A percentile compares a stretch with the other conserved stretches of the same genome.
These are phyloP conservation scores for Sporothrix variecibatus DNA, from an alignment of 2,329 filamentous ascomycete genomes.

Conservation along the genomic window DNA sequence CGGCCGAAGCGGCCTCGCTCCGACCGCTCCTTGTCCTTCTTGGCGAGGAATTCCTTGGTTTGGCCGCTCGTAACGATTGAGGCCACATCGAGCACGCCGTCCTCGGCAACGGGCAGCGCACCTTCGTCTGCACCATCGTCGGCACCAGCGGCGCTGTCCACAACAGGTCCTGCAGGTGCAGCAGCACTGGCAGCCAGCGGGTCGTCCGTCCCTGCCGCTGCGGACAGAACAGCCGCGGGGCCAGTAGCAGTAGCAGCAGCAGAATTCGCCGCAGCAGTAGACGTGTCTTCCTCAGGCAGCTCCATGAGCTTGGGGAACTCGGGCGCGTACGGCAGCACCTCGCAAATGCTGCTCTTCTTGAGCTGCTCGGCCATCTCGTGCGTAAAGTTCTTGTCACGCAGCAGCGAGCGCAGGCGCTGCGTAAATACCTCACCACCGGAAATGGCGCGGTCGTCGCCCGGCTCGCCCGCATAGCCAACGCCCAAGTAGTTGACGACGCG, in stretches of 20 bases:
- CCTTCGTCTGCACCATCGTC: slow-evolving; percentile 41
- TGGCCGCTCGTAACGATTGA: slow-evolving; percentile 80
- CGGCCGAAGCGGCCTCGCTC: slow-evolving; percentile 65
- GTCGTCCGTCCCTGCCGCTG: slow-evolving; percentile 35
- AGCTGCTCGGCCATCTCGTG: slow-evolving; percentile 70
- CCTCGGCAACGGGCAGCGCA: slow-evolving; percentile 48
- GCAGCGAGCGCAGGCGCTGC: slow-evolving; percentile 65
- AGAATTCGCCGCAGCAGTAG: slow-evolving; percentile 20
- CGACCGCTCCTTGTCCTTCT: slow-evolving; percentile 78
- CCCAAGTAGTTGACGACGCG: slow-evolving; percentile 67
- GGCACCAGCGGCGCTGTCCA: slow-evolving; percentile 29
- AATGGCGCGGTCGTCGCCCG: slow-evolving; percentile 40
- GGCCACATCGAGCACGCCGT: slow-evolving; percentile 82
- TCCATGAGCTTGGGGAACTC: slow-evolving; percentile 51
- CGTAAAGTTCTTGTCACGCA: slow-evolving; percentile 61
- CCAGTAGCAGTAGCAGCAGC: slow-evolving; percentile 41
- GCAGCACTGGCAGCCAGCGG: not conserved
- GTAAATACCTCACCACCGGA: slow-evolving; percentile 92
- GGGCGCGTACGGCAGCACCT: slow-evolving; percentile 61
- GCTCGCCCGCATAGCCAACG: slow-evolving; percentile 48
- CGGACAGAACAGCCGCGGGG: slow-evolving; percentile 32
- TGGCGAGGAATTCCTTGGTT: slow-evolving; percentile 78
- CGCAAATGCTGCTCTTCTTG: slow-evolving; percentile 66
- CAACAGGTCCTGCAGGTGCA: slow-evolving; percentile 33
- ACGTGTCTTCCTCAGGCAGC: slow-evolving; percentile 46